Evolutionary conservation across 495 filamentous ascomycete genomes (phyloP), one percentile per base, ranked within the genome.

Genomic region (Penicillium canariense): DNA sequence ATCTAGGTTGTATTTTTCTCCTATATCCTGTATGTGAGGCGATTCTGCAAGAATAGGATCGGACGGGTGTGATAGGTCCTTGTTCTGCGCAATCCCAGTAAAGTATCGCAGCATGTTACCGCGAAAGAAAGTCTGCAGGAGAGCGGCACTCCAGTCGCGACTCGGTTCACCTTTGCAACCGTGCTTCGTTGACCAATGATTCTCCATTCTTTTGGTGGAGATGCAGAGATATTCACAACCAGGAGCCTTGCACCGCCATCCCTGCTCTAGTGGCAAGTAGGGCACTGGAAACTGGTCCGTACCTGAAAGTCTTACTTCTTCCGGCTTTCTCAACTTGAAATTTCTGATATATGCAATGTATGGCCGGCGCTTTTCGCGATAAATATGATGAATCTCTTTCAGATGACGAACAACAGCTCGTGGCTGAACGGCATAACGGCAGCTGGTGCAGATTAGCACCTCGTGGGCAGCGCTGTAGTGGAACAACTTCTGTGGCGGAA

Each of bases 331-430:
- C 5, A 75, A 46, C 9, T 56, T 38, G 9, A 73, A 56, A 11
- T 17, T 49, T 0, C 44, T 40, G 10, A 56, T 48, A 30, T 69
- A 72, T 26, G 52, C n/a, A 44, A 68, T 47, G 26, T 59, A 68
- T 10, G 50, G 51, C 2, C 59, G 65, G 4, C 72, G 60, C 0
- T 50, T 17, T 18, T 43, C 30, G n/a, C 60, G 58, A 23, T 62
- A 52, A 30, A 75, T 54, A 28, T 60, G 60, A 26, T 75, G 70
- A 44, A 71, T 67, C 20, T 75, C 70, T 48, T 75, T 75, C 25
- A 75, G 52, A 52, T 75, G 70, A 5, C 72, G 66, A 10, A 49
- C 9, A 17, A 75, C 58, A 8, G 60, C 72, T 10, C 43, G 50
- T 9, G 70, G 70, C 47, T 73, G 71, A 18, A 75, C 54, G 2